Conservation (phyloP, 2,329 filamentous ascomycete species). For the Emergomyces africanus region DNA sequence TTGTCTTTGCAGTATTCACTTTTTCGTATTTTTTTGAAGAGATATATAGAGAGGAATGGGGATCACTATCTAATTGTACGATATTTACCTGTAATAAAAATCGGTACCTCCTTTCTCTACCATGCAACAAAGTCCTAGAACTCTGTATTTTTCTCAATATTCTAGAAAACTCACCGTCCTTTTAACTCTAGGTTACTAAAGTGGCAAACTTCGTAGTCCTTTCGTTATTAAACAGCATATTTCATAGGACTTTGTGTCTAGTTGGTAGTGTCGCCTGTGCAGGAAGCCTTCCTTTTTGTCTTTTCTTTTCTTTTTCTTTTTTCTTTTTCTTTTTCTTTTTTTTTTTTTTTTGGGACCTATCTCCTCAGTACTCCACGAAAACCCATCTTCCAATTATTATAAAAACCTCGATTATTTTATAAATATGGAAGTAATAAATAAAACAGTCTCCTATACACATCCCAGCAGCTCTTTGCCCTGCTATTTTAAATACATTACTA, state of each 20-base stretch:
- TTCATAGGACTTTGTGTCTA: conserved; percentile 19
- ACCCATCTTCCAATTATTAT: background rate
- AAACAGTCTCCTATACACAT: background rate
- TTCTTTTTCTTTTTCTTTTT: no score
- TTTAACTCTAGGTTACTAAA: background rate
- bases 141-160: background rate
- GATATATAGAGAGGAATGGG: background rate
- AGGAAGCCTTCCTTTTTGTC: no score
- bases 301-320: no score
- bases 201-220: background rate
- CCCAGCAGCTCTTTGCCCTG: background rate
- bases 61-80: background rate
- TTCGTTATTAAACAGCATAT: conserved; percentile 13
- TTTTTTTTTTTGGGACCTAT: no score
- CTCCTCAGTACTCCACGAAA: no score
- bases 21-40: background rate
- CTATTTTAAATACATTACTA: background rate
- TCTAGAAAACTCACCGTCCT: background rate
- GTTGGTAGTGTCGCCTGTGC: no score
- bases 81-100: background rate
- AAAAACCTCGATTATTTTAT: background rate
- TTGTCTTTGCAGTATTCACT: background rate
- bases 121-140: background rate
- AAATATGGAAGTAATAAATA: background rate
- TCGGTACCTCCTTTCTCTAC: background rate